Evolutionary conservation across 345 rosid species (phyloP), one percentile per base, ranked within the genome.

Genomic region (Populus ilicifolia): DNA sequence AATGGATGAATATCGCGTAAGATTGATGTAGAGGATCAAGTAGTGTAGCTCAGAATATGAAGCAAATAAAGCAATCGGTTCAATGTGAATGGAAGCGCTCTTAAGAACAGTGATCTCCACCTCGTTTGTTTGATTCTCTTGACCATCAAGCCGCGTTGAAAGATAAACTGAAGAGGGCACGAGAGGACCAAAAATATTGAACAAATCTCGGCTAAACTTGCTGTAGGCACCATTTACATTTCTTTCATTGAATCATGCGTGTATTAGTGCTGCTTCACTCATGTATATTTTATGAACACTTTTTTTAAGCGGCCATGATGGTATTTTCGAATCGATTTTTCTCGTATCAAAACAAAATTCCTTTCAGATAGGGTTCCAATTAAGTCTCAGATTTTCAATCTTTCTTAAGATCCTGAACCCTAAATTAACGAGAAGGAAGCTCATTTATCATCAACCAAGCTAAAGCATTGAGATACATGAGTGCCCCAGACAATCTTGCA

Each of bases 141-240:
- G 46, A 6, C 44, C 25, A 14, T n/a, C 16, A 70, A 23, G 36
- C 59, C 59, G 59, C 35, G 73, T 70, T 46, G 18, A 70, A 16
- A 70, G 59, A 23, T 59, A 25, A 59, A 27, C 63, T n/a, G 44
- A 46, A 70, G 50, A 44, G 35, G 0, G 17, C 8, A 70, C 23
- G 38, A 2, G 38, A 70, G 5, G 50, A 11, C 27, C 4, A 25
- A 14, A 36, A 16, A 25, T 8, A 11, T 4, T 4, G 44, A 17
- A 59, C 27, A 52, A 36, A 72, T 72, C 65, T 72, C 46, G 66
- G 27, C 75, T 21, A 59, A 56, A 59, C 67, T 59, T 38, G 52
- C 76, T 72, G 48, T 64, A 30, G 29, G 17, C 18, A 33, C 12
- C 35, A 5, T 52, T 52, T 33, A 54, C 46, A 54, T 20, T n/a